Evolutionary conservation across 1,139 yeast species (phyloP).

Genomic region (Saccharomyces hybrid): DNA sequence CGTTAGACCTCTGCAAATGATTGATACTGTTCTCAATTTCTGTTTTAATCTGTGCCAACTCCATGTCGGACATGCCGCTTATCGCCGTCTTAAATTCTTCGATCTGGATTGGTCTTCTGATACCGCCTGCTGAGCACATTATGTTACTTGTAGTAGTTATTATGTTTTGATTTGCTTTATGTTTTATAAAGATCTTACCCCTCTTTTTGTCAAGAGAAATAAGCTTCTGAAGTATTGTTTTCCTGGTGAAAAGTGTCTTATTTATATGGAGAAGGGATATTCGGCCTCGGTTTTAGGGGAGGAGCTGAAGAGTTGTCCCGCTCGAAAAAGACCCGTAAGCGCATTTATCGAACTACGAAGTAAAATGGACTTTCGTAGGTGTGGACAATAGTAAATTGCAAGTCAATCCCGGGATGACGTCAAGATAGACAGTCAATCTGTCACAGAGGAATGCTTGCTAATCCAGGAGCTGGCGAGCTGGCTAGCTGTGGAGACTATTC

Average conservation of each 20-base stretch:
- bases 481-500: conserved; percentile 5
- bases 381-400: neutral
- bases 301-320: neutral
- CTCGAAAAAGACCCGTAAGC: neutral
- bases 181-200: neutral
- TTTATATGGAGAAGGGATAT: neutral
- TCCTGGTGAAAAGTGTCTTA: neutral
- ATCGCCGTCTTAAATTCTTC: conserved; percentile 34
- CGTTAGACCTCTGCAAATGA: conserved; percentile 33
- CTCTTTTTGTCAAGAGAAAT: neutral
- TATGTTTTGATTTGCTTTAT: neutral
- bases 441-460: neutral
- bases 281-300: neutral
- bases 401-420: too few relatives aligned
- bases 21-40: conserved; percentile 30
- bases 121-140: conserved; percentile 19
- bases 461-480: neutral
- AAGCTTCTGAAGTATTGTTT: neutral
- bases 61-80: conserved; percentile 30
- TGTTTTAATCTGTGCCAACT: conserved; percentile 23
- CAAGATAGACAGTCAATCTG: neutral
- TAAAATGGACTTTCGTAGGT: neutral
- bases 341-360: neutral
- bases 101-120: conserved; percentile 33
- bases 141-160: neutral